Conservation (phyloP, 2,329 filamentous ascomycete genomes). For the Tolypocladium ovalisporum region DNA sequence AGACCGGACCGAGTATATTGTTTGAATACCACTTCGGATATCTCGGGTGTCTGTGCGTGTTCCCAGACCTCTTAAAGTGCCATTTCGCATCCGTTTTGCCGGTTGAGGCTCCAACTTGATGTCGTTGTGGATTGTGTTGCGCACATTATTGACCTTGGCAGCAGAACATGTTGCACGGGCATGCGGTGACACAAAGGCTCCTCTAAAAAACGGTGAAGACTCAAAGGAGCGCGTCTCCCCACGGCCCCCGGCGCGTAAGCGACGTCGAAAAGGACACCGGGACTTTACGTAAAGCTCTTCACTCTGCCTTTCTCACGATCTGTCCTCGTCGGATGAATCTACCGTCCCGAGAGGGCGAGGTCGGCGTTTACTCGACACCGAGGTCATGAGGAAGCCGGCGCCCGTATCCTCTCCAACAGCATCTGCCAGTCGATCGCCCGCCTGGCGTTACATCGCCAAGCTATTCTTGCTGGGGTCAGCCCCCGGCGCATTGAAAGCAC, state of each 20-base stretch:
- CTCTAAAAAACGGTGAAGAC: neutral
- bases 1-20: neutral
- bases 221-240: neutral
- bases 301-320: too few species aligned
- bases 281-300: neutral
- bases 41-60: neutral
- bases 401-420: neutral
- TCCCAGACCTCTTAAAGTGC: neutral
- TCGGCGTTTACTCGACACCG: neutral
- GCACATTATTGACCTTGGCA: neutral
- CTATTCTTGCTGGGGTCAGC: neutral
- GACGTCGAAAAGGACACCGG: neutral
- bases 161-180: neutral
- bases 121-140: neutral
- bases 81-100: neutral
- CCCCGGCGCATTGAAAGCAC: neutral
- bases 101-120: neutral
- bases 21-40: neutral
- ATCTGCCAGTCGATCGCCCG: neutral
- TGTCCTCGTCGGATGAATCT: neutral
- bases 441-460: neutral
- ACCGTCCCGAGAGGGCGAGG: neutral
- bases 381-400: neutral
- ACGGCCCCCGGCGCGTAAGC: neutral
- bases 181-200: neutral